Evolutionary conservation across 371 early-diverging fungal species (phyloP).

Genomic region (Lichtheimia hyalospora): DNA sequence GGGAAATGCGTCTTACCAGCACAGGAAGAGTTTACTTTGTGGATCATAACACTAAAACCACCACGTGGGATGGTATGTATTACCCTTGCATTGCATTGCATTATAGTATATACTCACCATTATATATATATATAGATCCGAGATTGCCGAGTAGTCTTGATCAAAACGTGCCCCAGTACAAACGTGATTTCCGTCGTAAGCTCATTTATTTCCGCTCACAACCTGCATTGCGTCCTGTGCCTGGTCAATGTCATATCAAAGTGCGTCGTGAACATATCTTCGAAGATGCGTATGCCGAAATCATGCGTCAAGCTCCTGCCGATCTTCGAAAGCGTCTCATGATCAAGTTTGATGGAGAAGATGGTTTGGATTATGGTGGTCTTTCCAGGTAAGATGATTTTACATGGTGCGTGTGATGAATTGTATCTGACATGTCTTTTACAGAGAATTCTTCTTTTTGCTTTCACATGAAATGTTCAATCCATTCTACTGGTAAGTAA

Average conservation of each 20-base stretch:
- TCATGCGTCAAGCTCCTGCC: conserved; percentile 80
- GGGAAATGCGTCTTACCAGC: conserved; percentile 94
- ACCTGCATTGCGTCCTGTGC: conserved; percentile 82
- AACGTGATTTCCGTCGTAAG: conserved; percentile 95
- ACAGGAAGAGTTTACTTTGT: conserved; percentile 92
- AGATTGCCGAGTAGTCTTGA: conserved; percentile 90
- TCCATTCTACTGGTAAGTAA: conserved; percentile 79
- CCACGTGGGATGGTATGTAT: conserved; percentile 88
- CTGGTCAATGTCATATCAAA: conserved; percentile 89
- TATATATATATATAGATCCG: conserved; percentile 65
- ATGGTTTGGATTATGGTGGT: conserved; percentile 98
- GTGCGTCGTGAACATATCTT: conserved; percentile 85
- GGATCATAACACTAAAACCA: conserved; percentile 90
- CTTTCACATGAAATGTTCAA: conserved; percentile 98
- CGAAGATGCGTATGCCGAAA: conserved; percentile 91
- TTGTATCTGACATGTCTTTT: not conserved
- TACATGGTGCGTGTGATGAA: not conserved
- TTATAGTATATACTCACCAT: not conserved
- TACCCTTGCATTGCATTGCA: not conserved
- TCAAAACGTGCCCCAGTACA: conserved; percentile 94
- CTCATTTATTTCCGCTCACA: conserved; percentile 94
- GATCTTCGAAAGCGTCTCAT: conserved; percentile 92
- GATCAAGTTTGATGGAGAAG: conserved; percentile 97
- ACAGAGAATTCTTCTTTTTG: conserved; percentile 92
- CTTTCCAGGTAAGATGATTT: conserved; percentile 68